These are phyloP conservation scores for Aspergillus caelatus DNA, from an alignment of 2,329 filamentous ascomycete species.

Conservation along the genomic window DNA sequence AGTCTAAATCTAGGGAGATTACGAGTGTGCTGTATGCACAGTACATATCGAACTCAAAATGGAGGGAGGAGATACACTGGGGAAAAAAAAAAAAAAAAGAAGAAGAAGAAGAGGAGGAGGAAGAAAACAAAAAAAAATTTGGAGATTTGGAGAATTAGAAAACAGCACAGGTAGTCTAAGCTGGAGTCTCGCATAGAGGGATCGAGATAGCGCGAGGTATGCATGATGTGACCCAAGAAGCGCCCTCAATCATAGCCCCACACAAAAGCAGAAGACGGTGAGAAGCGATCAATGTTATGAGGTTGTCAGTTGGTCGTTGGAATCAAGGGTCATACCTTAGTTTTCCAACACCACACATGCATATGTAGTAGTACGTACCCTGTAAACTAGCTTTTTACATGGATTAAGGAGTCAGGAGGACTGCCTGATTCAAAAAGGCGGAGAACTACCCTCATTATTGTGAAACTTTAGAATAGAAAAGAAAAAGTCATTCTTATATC, in stretches of 20 bases:
- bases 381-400: slow-evolving; percentile 6
- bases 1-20: neutral
- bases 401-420: slow-evolving; percentile 7
- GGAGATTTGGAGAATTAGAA: too few species aligned
- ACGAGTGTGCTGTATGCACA: neutral
- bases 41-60: neutral
- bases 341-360: slow-evolving; percentile 6
- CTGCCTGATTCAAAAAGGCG: slow-evolving; percentile 8
- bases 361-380: slow-evolving; percentile 4
- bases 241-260: slow-evolving; percentile 14
- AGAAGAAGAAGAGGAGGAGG: too few species aligned
- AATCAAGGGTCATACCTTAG: slow-evolving; percentile 16
- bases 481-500: neutral
- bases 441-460: slow-evolving; percentile 7
- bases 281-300: slow-evolving; percentile 11
- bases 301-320: slow-evolving; percentile 8
- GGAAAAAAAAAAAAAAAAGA: neutral
- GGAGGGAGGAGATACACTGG: neutral
- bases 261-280: slow-evolving; percentile 21
- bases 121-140: too few species aligned
- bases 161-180: neutral
- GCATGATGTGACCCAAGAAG: slow-evolving; percentile 20
- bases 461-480: neutral
- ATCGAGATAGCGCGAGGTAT: slow-evolving; percentile 10
- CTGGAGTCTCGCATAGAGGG: neutral